Evolutionary conservation across 176 grass and related monocot genomes (phyloP).

Genomic region (Bolboschoenus planiculmis): DNA sequence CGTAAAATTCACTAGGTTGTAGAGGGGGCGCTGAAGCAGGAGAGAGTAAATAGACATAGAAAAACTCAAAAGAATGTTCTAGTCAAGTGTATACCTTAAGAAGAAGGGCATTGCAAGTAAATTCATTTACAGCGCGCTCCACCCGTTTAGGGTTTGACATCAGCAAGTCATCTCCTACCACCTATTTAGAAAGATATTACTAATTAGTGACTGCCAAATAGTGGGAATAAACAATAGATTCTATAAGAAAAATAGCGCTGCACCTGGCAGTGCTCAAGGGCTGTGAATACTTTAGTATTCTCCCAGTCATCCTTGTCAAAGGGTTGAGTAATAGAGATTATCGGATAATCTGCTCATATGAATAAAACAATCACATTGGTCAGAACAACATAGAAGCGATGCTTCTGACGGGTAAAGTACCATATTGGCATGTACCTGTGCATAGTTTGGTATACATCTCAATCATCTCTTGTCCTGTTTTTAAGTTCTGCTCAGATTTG

Average conservation of each 20-base stretch:
- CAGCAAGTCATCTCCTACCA: constrained; percentile 88
- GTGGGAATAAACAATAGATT: not conserved
- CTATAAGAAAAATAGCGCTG: constrained; percentile 13
- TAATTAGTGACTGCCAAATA: constrained; percentile 13
- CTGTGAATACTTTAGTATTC: constrained; percentile 77
- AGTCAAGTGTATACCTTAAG: constrained; percentile 49
- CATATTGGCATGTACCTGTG: constrained; percentile 36
- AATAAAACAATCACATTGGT: constrained; percentile 1
- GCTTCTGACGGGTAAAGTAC: constrained; percentile 6
- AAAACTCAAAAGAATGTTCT: not conserved
- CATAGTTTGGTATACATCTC: constrained; percentile 87
- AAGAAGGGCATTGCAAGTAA: constrained; percentile 90
- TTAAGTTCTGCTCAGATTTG: constrained; percentile 67
- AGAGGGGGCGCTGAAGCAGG: not conserved
- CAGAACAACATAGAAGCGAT: not conserved
- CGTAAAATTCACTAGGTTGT: not conserved
- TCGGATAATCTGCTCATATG: constrained; percentile 63
- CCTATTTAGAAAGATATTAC: constrained; percentile 38
- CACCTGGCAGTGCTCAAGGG: constrained; percentile 79
- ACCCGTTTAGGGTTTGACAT: constrained; percentile 87
- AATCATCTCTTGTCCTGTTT: constrained; percentile 82
- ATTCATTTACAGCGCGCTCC: constrained; percentile 81
- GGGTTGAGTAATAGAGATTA: constrained; percentile 84
- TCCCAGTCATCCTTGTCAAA: constrained; percentile 99
- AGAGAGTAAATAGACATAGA: constrained; percentile 7